phyloP scores from a whole-genome alignment of 495 filamentous ascomycete genomes.

The Trichoderma erinaceum region DNA sequence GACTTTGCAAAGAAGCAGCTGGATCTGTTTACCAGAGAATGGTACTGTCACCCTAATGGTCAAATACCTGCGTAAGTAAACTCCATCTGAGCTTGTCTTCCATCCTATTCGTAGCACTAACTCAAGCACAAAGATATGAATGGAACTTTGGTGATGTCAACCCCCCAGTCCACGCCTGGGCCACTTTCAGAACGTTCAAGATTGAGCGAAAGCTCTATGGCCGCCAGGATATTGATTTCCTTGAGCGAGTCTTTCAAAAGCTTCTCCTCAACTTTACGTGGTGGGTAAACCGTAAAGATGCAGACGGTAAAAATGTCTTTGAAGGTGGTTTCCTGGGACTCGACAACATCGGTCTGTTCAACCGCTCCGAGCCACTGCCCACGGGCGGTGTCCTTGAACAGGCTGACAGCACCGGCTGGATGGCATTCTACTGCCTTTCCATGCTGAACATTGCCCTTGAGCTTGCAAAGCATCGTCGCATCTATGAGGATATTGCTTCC shows the following conservation, averaged over 20 bases:
- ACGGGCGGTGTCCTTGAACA: slow-evolving; percentile 92
- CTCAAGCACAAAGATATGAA: slow-evolving; percentile 57
- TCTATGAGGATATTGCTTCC: slow-evolving; percentile 94
- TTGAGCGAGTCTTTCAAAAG: slow-evolving; percentile 96
- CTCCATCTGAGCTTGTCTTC: not conserved
- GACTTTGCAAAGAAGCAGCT: slow-evolving; percentile 97
- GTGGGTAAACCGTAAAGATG: slow-evolving; percentile 97
- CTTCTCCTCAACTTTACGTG: slow-evolving; percentile 94
- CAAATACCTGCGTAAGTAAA: slow-evolving; percentile 58
- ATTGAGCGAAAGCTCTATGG: slow-evolving; percentile 97
- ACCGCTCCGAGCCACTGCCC: slow-evolving; percentile 92
- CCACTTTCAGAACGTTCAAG: slow-evolving; percentile 91
- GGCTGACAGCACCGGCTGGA: slow-evolving; percentile 96
- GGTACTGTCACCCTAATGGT: slow-evolving; percentile 99
- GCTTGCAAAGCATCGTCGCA: slow-evolving; percentile 89
- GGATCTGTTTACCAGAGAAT: slow-evolving; percentile 89
- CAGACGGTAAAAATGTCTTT: slow-evolving; percentile 90
- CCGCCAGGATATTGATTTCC: slow-evolving; percentile 86
- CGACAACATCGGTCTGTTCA: slow-evolving; percentile 96
- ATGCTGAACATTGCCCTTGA: slow-evolving; percentile 97
- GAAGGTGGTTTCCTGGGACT: slow-evolving; percentile 95
- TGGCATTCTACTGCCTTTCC: slow-evolving; percentile 90
- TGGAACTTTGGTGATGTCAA: slow-evolving; percentile 99
- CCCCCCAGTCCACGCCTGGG: slow-evolving; percentile 94
- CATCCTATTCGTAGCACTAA: slow-evolving; percentile 20